Conservation (phyloP, 2,329 filamentous ascomycete species). For the Metarhizium album region DNA sequence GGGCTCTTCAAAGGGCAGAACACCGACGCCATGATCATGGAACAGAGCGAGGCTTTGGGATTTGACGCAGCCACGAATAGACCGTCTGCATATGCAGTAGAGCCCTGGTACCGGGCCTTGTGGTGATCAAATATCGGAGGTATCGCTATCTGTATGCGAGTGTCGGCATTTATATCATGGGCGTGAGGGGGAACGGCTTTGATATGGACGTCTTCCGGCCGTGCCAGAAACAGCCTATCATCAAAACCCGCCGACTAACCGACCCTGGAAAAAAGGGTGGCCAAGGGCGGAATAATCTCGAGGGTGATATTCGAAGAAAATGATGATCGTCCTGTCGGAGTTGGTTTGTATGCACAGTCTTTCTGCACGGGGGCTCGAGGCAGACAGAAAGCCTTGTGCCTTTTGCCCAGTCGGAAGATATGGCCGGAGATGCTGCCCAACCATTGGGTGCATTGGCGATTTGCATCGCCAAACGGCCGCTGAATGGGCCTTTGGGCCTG, state of each 20-base stretch:
- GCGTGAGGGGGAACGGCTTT: background rate
- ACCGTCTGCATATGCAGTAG: background rate
- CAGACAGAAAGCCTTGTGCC: background rate
- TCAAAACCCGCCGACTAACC: background rate
- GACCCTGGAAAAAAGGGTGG: background rate
- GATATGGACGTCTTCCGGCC: background rate
- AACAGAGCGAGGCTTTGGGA: background rate
- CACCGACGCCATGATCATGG: background rate
- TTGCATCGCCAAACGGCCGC: slow-evolving; percentile 6
- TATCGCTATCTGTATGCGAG: background rate
- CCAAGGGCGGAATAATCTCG: background rate
- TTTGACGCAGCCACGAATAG: background rate
- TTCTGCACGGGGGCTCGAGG: background rate
- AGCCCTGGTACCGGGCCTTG: background rate
- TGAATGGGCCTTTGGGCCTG: slow-evolving; percentile 4
- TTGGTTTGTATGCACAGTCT: background rate
- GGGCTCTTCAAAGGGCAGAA: background rate
- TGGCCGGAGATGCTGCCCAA: slow-evolving; percentile 6
- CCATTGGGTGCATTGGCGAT: slow-evolving; percentile 5
- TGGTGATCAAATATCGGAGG: background rate
- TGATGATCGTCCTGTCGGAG: background rate
- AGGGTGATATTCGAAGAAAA: background rate
- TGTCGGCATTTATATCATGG: background rate
- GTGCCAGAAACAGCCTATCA: background rate
- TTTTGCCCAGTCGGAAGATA: slow-evolving; percentile 1